These are phyloP conservation scores for Groenewaldozyma auringiensis DNA, from an alignment of 1,139 yeast genomes.

Conservation along the genomic window DNA sequence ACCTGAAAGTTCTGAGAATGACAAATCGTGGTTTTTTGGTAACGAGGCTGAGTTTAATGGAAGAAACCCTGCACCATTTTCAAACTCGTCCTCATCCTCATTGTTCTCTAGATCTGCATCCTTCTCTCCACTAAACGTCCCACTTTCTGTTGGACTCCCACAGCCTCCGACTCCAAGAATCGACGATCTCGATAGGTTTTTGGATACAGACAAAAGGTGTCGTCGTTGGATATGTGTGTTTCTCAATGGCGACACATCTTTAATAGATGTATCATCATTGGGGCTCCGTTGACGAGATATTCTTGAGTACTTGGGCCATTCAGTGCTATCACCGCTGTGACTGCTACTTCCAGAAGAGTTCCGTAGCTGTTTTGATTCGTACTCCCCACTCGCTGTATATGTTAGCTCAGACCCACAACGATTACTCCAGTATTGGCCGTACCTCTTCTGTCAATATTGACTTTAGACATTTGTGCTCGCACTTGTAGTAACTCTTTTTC, in stretches of 20 bases:
- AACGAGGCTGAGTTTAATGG: too few species aligned
- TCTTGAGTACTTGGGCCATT: not conserved
- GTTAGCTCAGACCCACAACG: too few species aligned
- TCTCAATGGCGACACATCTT: too few species aligned
- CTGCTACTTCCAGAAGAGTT: not conserved
- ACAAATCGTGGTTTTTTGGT: not conserved
- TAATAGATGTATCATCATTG: not conserved
- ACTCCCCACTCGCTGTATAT: not conserved
- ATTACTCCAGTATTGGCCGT: not conserved
- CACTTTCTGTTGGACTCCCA: too few species aligned
- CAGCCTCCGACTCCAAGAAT: not conserved
- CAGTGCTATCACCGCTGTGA: not conserved
- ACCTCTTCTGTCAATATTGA: not conserved
- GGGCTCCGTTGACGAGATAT: not conserved
- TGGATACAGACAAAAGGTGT: not conserved
- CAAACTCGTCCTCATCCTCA: conserved; percentile 5
- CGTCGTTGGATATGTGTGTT: not conserved
- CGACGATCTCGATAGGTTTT: not conserved
- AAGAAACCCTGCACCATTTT: not conserved
- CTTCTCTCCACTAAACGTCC: not conserved
- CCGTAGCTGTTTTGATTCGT: not conserved
- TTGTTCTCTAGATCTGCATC: not conserved
- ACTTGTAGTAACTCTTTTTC: conserved; percentile 39
- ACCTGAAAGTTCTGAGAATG: not conserved
- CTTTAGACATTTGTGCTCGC: conserved; percentile 28